Percentiles rank a stretch among this genome's conserved stretches.
These are phyloP conservation scores for Zychaea mexicana DNA, from an alignment of 371 early-diverging fungal genomes.

Conservation along the genomic window DNA sequence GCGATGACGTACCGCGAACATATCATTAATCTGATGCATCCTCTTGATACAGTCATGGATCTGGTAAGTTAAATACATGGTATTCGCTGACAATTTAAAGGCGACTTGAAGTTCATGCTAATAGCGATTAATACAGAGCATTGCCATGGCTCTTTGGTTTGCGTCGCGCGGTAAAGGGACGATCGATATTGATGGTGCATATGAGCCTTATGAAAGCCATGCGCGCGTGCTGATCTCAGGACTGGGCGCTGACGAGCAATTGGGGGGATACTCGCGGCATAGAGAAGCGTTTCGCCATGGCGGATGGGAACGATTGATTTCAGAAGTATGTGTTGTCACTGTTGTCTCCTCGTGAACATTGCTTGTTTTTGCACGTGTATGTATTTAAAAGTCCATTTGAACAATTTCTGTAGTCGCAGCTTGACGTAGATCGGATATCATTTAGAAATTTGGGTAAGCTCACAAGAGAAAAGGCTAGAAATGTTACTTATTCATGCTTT, in stretches of 20 bases:
- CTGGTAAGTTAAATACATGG: conserved; percentile 54
- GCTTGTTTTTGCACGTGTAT: neutral
- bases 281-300: conserved; percentile 69
- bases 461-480: neutral
- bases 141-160: conserved; percentile 97
- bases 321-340: too few relatives aligned
- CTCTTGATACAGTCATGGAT: conserved; percentile 94
- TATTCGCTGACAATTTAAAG: too few relatives aligned
- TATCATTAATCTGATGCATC: conserved; percentile 77
- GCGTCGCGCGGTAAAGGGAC: conserved; percentile 77
- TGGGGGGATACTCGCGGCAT: conserved; percentile 93
- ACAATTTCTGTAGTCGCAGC: conserved; percentile 56
- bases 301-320: conserved; percentile 67
- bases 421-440: conserved; percentile 86
- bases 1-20: conserved; percentile 54
- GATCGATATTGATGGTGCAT: conserved; percentile 18
- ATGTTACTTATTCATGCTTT: neutral
- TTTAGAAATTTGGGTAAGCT: conserved; percentile 78
- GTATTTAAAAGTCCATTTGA: neutral
- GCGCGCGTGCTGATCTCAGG: conserved; percentile 88
- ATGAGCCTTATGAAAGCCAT: conserved; percentile 51
- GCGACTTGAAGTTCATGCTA: neutral
- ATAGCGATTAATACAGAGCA: conserved; percentile 76
- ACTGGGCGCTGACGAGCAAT: conserved; percentile 95
- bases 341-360: too few relatives aligned